phyloP scores from a whole-genome alignment of 257 asterid species.

The Plectranthus barbatus region DNA sequence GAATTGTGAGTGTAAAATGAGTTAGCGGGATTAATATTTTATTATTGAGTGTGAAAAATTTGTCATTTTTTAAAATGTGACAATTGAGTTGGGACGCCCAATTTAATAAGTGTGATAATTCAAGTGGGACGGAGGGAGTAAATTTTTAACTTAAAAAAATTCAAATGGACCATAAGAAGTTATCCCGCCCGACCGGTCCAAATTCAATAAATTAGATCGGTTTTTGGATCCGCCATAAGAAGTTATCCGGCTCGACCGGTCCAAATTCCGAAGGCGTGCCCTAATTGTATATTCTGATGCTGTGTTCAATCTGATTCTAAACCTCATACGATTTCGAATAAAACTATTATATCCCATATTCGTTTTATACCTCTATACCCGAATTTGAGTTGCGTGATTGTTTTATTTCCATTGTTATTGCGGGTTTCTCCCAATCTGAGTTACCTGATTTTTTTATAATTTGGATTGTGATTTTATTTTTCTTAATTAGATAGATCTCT shows the following conservation, averaged over 20 bases:
- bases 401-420: neutral
- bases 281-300: constrained; percentile 10
- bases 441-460: neutral
- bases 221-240: too few species aligned
- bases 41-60: too few species aligned
- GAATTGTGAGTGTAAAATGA: too few species aligned
- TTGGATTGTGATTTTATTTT: neutral
- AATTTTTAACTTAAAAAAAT: too few species aligned
- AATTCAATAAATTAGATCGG: too few species aligned
- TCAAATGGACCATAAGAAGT: too few species aligned
- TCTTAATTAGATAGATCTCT: neutral
- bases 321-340: neutral
- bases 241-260: neutral
- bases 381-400: neutral
- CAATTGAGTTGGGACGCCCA: too few species aligned
- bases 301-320: neutral
- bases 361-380: neutral
- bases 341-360: neutral
- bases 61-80: too few species aligned
- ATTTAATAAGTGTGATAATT: too few species aligned
- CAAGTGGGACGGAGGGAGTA: too few species aligned
- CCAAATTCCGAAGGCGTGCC: constrained; percentile 14
- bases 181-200: too few species aligned
- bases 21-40: too few species aligned
- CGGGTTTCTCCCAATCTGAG: neutral